Evolutionary conservation across 1,284 basidiomycete genomes (phyloP).

Genomic region (Ganoderma meredithae): DNA sequence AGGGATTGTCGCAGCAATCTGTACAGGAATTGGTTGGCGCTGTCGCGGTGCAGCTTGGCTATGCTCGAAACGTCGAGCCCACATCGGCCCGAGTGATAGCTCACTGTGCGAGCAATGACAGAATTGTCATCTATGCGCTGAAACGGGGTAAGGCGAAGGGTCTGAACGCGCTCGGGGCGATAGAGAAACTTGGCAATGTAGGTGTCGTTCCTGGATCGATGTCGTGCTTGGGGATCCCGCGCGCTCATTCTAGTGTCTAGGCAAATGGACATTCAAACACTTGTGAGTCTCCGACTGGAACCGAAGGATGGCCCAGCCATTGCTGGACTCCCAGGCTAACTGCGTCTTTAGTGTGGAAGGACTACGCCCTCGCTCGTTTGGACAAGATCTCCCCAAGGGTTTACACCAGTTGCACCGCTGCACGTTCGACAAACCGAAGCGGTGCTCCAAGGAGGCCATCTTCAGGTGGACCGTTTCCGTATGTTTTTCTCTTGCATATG

Average conservation of each 20-base stretch:
- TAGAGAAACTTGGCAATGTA: slow-evolving; percentile 21
- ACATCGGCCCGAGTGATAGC: slow-evolving; percentile 4
- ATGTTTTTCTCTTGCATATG: not conserved
- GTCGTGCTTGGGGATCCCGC: not conserved
- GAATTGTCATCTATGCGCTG: slow-evolving; percentile 12
- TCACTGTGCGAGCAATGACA: slow-evolving; percentile 8
- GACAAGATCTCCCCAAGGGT: not conserved
- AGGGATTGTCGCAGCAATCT: not conserved
- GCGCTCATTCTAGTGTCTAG: not conserved
- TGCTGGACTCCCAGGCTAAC: not conserved
- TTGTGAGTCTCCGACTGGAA: not conserved
- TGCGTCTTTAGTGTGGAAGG: slow-evolving; percentile 9
- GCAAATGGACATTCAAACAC: not conserved
- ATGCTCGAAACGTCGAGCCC: not conserved
- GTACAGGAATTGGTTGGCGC: not conserved
- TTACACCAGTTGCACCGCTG: not conserved
- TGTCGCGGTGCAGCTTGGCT: not conserved
- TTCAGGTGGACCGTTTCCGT: not conserved
- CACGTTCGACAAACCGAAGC: not conserved
- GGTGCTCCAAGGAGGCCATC: not conserved
- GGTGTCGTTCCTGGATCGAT: not conserved
- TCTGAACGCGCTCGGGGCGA: slow-evolving; percentile 4
- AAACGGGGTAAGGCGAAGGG: slow-evolving; percentile 3
- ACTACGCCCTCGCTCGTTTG: slow-evolving; percentile 12
- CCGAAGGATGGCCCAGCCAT: not conserved